These are phyloP conservation scores for Solanum dulcamara DNA, from an alignment of 257 asterid species.

Conservation along the genomic window DNA sequence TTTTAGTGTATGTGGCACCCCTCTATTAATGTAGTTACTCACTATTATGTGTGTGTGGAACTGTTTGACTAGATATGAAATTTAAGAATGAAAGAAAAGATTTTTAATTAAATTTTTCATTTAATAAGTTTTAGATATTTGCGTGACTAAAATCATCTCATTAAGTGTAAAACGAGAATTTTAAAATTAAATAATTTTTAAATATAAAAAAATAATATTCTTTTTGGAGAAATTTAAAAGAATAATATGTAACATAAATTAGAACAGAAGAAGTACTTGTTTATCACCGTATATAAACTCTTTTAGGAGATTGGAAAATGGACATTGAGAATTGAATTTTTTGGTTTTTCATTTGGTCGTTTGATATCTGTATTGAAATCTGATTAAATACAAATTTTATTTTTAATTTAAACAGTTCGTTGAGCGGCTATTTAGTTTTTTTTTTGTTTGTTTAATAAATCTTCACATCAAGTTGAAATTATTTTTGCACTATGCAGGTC, in stretches of 20 bases:
- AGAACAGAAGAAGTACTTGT: not conserved
- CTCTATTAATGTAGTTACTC: no score
- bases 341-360: not conserved
- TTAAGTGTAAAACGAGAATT: not conserved
- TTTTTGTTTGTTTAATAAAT: not conserved
- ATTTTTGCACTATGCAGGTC: conserved; percentile 44
- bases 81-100: not conserved
- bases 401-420: not conserved
- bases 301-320: not conserved
- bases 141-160: no score
- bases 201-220: no score
- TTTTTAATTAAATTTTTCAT: not conserved
- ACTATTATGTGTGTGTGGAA: no score
- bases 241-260: not conserved
- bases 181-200: not conserved
- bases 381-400: not conserved
- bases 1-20: not conserved
- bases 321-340: not conserved
- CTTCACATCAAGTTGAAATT: not conserved
- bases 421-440: not conserved
- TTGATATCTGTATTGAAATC: not conserved
- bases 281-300: not conserved
- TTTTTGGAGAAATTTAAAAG: not conserved
- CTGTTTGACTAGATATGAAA: not conserved
- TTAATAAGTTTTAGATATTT: not conserved